A percentile compares a stretch with the other conserved stretches of the same genome.
Conservation (phyloP, 352 stramenopile genomes). For the Globisporangium lucens region DNA sequence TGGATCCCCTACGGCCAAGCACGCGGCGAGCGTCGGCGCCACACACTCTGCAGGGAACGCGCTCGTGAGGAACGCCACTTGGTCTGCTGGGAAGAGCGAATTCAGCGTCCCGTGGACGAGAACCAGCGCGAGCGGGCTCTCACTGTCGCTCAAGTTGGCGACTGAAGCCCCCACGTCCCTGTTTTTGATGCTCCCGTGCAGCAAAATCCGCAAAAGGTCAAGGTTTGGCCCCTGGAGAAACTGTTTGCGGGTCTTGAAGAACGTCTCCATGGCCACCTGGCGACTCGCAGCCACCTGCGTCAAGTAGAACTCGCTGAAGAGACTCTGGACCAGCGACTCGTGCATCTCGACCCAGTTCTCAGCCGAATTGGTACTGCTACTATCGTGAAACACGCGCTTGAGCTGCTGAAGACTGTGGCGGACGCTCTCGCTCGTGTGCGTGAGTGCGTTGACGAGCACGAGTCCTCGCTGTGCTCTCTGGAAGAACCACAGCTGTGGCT, state of each 20-base stretch:
- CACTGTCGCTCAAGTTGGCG: constrained; percentile 26
- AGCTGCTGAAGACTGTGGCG: constrained; percentile 16
- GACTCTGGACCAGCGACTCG: constrained; percentile 34
- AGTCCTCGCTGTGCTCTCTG: constrained; percentile 39
- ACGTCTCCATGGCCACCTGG: constrained; percentile 37
- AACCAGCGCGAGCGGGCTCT: constrained; percentile 43
- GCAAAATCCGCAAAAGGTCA: constrained; percentile 31
- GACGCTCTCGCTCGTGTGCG: constrained; percentile 22
- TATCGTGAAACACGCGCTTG: constrained; percentile 7
- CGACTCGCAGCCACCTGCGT: constrained; percentile 46
- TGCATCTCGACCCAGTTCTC: constrained; percentile 40
- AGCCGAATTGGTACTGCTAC: neutral
- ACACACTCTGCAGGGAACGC: constrained; percentile 19
- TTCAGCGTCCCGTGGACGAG: constrained; percentile 63
- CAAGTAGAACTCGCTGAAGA: constrained; percentile 69
- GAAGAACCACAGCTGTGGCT: constrained; percentile 35
- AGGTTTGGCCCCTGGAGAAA: constrained; percentile 42
- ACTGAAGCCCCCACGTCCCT: constrained; percentile 23
- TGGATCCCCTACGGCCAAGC: constrained; percentile 7
- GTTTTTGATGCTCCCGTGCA: constrained; percentile 52
- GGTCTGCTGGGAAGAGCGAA: constrained; percentile 31
- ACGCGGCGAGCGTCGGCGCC: constrained; percentile 7
- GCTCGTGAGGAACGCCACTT: constrained; percentile 25
- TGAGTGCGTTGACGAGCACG: constrained; percentile 53
- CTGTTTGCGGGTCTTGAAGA: constrained; percentile 41